These are phyloP conservation scores for Leccinum barrowsii DNA, from an alignment of 768 basidiomycete species.

Conservation along the genomic window DNA sequence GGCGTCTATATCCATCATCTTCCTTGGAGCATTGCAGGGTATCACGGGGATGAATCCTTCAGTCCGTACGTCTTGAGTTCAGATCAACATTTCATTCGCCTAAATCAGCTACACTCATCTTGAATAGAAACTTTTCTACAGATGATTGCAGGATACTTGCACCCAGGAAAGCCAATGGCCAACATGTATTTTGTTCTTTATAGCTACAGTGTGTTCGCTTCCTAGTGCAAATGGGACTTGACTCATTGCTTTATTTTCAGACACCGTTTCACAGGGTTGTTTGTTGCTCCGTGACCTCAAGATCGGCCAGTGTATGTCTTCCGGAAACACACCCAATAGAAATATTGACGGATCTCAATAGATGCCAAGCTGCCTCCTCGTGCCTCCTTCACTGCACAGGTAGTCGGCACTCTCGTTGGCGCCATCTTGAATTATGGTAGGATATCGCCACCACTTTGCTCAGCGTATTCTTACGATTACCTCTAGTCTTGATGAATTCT, in stretches of 20 bases:
- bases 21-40: slow-evolving; percentile 52
- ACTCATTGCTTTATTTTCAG: slow-evolving; percentile 36
- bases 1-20: slow-evolving; percentile 46
- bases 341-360: slow-evolving; percentile 30
- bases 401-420: slow-evolving; percentile 53
- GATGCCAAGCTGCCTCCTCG: slow-evolving; percentile 59
- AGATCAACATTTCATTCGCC: neutral
- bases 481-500: slow-evolving; percentile 54
- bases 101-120: neutral
- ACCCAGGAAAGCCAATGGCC: slow-evolving; percentile 37
- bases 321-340: slow-evolving; percentile 20
- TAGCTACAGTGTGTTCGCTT: slow-evolving; percentile 40
- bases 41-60: slow-evolving; percentile 36
- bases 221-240: slow-evolving; percentile 9
- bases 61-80: slow-evolving; percentile 17
- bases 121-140: slow-evolving; percentile 29
- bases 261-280: slow-evolving; percentile 46
- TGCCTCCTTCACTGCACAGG: slow-evolving; percentile 58
- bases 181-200: slow-evolving; percentile 45
- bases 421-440: slow-evolving; percentile 44
- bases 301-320: slow-evolving; percentile 27
- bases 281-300: slow-evolving; percentile 59
- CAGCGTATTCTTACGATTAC: slow-evolving; percentile 9
- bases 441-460: neutral
- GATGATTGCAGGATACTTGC: slow-evolving; percentile 37